These are phyloP conservation scores for Coleophoma eucalyptorum DNA, from an alignment of 2,329 filamentous ascomycete genomes.

Conservation along the genomic window DNA sequence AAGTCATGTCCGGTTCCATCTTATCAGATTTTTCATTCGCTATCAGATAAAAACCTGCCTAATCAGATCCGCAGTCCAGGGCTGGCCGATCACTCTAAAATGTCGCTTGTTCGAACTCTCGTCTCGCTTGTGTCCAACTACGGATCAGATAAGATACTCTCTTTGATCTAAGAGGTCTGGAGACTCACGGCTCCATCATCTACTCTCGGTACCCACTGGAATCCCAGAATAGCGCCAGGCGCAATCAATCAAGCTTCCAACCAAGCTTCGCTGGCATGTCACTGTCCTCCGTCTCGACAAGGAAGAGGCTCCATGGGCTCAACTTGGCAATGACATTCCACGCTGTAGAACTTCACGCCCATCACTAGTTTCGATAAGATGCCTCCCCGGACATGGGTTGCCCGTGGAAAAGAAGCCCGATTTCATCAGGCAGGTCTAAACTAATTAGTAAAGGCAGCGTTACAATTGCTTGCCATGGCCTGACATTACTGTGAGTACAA, in stretches of 20 bases:
- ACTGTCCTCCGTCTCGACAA: not conserved
- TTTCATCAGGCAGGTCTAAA: not conserved
- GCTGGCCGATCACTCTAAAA: not conserved
- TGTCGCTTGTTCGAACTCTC: no score
- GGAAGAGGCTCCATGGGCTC: not conserved
- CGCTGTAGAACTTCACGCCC: not conserved
- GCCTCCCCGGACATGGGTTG: not conserved
- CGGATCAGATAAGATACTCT: not conserved
- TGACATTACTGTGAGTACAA: no score
- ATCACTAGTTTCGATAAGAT: not conserved
- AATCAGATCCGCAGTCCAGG: constrained; percentile 3
- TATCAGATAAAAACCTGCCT: constrained; percentile 2
- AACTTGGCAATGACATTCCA: not conserved
- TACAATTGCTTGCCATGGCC: not conserved
- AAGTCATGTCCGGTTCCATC: no score
- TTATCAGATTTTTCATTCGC: not conserved
- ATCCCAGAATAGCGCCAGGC: not conserved
- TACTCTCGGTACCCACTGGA: not conserved
- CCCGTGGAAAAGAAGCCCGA: not conserved
- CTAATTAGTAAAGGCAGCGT: not conserved
- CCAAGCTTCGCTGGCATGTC: not conserved
- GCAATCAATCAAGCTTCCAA: not conserved
- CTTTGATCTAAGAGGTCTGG: no score
- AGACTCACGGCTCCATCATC: not conserved
- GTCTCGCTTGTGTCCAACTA: not conserved